Evolutionary conservation across 805 yeast genomes (phyloP), one percentile per base, ranked within the genome.

Genomic region (Yamadazyma sp.): DNA sequence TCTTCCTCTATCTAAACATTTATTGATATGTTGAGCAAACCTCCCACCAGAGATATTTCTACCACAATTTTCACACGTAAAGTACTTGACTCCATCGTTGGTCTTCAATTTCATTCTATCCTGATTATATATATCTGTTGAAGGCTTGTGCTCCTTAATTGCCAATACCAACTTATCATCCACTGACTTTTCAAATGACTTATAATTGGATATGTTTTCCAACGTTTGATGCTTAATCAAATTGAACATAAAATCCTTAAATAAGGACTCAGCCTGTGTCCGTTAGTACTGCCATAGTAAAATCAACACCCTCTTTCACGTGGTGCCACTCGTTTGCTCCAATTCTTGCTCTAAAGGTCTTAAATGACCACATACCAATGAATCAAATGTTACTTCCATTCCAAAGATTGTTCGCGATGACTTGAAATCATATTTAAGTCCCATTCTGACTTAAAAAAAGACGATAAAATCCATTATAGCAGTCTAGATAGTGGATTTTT

Each of bases 11-110:
- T 86, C 86, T 16, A 88, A 59, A 55, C 98, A 91, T 49, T 95
- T 78, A 54, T 88, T 94, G 20, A 91, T 71, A 60, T 91, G 98
- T 27, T 86, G 88, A 2, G 98, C 97, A 69, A 86, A 89, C 39
- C 98, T 67, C 24, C 86, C 82, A 1, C 95, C 96, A 0, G 96
- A 91, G 6, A 91, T 82, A 50, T 82, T 86, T 38, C 98, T 69
- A 13, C 77, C 80, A 58, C 98, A 91, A 46, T 84, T 82, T 4
- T 73, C 70, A 60, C 98, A 91, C 37, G 68, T 75, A 49, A 87
- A 86, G 56, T 88, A 87, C 35, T 72, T 57, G 1, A 68, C 61
- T 12, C 72, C 54, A 29, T 79, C 86, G 5, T 59, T 48, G 10
- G 55, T 46, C 42, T 66, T 66, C 33, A 65, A 46, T 30, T 72